Evolutionary conservation across 2,329 filamentous ascomycete species (phyloP).

Genomic region (Colletotrichum tanaceti): DNA sequence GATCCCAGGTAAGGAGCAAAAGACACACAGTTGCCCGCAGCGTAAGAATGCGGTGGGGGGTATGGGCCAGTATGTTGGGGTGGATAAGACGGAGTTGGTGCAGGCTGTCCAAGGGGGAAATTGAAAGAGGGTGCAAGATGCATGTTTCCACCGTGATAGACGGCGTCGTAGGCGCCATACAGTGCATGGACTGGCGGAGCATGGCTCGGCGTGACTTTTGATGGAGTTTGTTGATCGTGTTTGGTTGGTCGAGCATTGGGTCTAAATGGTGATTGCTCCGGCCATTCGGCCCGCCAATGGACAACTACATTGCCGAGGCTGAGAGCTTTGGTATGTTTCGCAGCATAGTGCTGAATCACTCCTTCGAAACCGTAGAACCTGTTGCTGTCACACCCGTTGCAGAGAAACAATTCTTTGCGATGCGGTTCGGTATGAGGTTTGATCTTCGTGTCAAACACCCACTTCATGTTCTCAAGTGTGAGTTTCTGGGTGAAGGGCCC

Average conservation of each 20-base stretch:
- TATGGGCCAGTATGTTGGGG: slow-evolving; percentile 8
- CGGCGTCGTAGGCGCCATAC: neutral
- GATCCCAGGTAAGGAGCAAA: neutral
- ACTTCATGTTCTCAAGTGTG: slow-evolving; percentile 87
- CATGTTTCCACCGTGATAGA: neutral
- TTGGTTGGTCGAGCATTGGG: slow-evolving; percentile 62
- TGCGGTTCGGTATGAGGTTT: slow-evolving; percentile 74
- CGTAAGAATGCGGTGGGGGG: neutral
- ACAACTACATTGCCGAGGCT: slow-evolving; percentile 79
- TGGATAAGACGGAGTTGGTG: neutral
- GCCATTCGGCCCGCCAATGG: slow-evolving; percentile 85
- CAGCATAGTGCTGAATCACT: slow-evolving; percentile 84
- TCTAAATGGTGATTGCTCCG: slow-evolving; percentile 77
- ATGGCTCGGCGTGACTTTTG: slow-evolving; percentile 26
- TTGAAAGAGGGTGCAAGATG: neutral
- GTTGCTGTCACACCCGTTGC: slow-evolving; percentile 73
- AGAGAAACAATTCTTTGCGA: slow-evolving; percentile 80
- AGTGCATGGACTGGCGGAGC: neutral
- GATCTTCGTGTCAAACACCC: slow-evolving; percentile 82
- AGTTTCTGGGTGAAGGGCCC: slow-evolving; percentile 71
- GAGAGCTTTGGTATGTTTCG: slow-evolving; percentile 79
- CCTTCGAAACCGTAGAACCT: slow-evolving; percentile 83
- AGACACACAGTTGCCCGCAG: neutral
- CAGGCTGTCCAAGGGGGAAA: neutral
- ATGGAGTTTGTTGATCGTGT: neutral